Evolutionary conservation across 495 filamentous ascomycete species (phyloP), one percentile per base, ranked within the genome.

Genomic region (Bacidia rubella): DNA sequence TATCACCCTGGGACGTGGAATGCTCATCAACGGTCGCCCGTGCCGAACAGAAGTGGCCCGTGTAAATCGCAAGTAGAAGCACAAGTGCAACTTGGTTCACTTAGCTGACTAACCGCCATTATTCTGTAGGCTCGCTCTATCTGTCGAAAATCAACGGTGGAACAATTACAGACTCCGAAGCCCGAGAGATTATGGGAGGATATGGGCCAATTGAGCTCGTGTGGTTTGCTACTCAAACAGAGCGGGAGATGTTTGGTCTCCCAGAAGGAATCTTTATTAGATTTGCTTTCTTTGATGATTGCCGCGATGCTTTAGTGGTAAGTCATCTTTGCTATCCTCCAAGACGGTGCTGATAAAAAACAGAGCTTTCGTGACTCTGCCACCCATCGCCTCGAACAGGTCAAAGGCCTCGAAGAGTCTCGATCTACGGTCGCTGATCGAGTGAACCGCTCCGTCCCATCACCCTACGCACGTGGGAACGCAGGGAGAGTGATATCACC

Each of bases 11-110:
- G 77, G 71, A 24, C 68, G 65, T 11, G 72, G 73, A 22, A 57
- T 63, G 19, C 50, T 71, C 25, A 73, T 83, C 49, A 62, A 71
- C 46, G 76, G 74, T n/a, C 76, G 79, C 38, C 66, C 72, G 11
- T 77, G 74, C 66, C 75, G 79, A 7, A 74, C 70, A 26, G 79
- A 83, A 65, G 73, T 73, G 54, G 74, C 77, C 25, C 57, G 60
- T 42, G 66, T 65, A 9, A 75, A 80, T 53, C 70, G 79, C 77
- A 64, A 69, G 75, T 70, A 5, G 5, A 35, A 5, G 5, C 29
- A 5, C 29, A n/a, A n/a, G n/a, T n/a, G n/a, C n/a, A n/a, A n/a
- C 22, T 25, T 20, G 24, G 23, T 23, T 19, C 1, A 23, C 29
- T 24, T 21, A 17, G 49, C 21, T 47, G n/a, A n/a, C n/a, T n/a